Base-by-base conservation (phyloP, 2,329 filamentous ascomycete genomes). In the Ilyonectria destructans region DNA sequence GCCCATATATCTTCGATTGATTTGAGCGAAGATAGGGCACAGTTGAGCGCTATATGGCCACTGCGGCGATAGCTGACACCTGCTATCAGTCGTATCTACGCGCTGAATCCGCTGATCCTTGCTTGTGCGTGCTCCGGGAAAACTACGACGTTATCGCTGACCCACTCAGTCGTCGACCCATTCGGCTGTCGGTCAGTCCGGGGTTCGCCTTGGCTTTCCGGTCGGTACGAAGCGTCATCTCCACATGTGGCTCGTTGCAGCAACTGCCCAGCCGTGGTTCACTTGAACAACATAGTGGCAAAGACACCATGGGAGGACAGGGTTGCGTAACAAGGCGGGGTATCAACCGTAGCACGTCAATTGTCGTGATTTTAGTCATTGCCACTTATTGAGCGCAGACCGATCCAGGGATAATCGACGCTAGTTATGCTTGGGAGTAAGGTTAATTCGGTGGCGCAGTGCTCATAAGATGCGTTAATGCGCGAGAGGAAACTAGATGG, bases 361-460 rank as follows among this genome's bases (percentile, higher is more conserved):
- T 43, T 43, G 40, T n/a, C 40, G 40, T 43, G 40, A 43, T 43
- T 19, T n/a, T 17, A 43, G n/a, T 43, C 40, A 43, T 43, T 17
- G 40, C 40, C 40, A 43, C 40, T 43, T 15, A 43, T 43, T 43
- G 8, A 43, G 8, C 15, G 8, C n/a, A 5, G 8, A n/a, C 40
- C 3, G 15, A 17, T 43, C n/a, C 40, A 43, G 40, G 40, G 40
- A 43, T 43, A n/a, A n/a, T 43, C 40, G n/a, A 19, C 15, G 40
- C 40, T 43, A n/a, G 40, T 43, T 19, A 43, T 43, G 40, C 15
- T 43, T 43, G 40, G 15, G 15, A 43, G 40, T 43, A 43, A 43
- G 40, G 40, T 43, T 43, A 43, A 43, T 43, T n/a, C 15, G 40
- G 40, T 43, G 40, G 40, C 40, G 40, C 40, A 43, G 40, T 43